Conservation (phyloP, 83 land plant genomes). For the Isoetes engelmannii region DNA sequence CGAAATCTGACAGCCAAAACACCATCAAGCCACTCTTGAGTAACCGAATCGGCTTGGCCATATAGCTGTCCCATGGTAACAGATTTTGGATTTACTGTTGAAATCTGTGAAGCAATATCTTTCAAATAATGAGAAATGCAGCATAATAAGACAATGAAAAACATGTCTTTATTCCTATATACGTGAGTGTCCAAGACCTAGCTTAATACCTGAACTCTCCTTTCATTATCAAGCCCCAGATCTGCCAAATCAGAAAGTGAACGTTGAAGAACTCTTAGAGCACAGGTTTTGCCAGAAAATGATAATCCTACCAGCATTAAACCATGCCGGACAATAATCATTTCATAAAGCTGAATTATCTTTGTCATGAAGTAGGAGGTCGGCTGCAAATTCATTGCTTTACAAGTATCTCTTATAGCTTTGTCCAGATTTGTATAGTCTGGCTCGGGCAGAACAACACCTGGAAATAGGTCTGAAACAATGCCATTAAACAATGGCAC, state of each 20-base stretch:
- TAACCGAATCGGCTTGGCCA: constrained; percentile 37
- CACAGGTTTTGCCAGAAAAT: constrained; percentile 40
- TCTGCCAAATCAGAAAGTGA: constrained; percentile 37
- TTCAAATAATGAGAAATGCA: background rate
- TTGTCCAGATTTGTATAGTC: constrained; percentile 35
- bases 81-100: constrained; percentile 38
- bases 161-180: too few relatives aligned
- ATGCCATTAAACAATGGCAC: constrained; percentile 42
- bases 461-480: constrained; percentile 41
- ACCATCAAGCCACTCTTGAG: constrained; percentile 39
- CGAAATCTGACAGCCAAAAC: constrained; percentile 39
- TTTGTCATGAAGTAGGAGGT: constrained; percentile 38
- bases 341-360: constrained; percentile 41
- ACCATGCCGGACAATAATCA: constrained; percentile 44
- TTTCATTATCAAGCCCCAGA: constrained; percentile 28
- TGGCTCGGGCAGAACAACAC: constrained; percentile 39
- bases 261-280: constrained; percentile 32
- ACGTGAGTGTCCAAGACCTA: too few relatives aligned
- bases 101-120: constrained; percentile 18
- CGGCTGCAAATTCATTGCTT: constrained; percentile 27
- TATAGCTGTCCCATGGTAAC: constrained; percentile 43
- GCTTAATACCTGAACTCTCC: constrained; percentile 28
- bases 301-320: constrained; percentile 42
- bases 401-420: constrained; percentile 31
- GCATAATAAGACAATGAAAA: background rate